Base-by-base conservation (phyloP, 768 basidiomycete genomes). In the Lentinula edodes region DNA sequence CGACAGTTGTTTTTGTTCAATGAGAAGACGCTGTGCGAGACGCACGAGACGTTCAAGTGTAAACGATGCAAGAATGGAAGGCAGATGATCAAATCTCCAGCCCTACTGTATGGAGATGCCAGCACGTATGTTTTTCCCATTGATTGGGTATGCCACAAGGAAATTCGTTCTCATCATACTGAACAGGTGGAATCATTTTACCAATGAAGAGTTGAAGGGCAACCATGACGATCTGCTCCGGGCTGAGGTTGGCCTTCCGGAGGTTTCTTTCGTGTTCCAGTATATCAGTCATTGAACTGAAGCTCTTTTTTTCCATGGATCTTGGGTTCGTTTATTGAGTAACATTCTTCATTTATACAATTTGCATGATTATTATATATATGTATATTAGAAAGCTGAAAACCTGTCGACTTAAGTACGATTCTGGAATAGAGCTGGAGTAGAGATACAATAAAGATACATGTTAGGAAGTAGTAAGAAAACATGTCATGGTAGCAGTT, bases 1-100 rank as follows among this genome's bases (percentile, higher is more conserved):
- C 82, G 94, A 45, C 90, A 98, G 70, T 78, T 99, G 46, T 99
- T 99, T 80, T 78, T 84, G 39, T 95, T 95, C 77, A 94, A 95
- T 60, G 88, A 94, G 66, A 75, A 84, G 52, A 95, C 94, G 6
- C 71, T 86, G 9, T 93, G 91, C 67, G 94, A 98, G 70, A 98
- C 97, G 38, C 97, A 99, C 67, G 96, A 98, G 69, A 95, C 94
- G 7, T 98, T 96, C 83, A 98, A 98, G 74, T 95, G 93, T 75
- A 93, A 91, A 72, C 83, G 92, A 55, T 96, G 94, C 73, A 89
- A 84, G 74, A 80, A 94, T 64, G 94, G 93, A 18, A 89, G 83
- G 67, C 97, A 98, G 72, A 69, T 81, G 48, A 79, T 84, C 68
- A 98, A 96, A 73, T 80, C 92, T 3, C 86, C 88, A 2, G 95